Base-by-base conservation (phyloP, 2,329 filamentous ascomycete species). In the Phialemoniopsis sp. region DNA sequence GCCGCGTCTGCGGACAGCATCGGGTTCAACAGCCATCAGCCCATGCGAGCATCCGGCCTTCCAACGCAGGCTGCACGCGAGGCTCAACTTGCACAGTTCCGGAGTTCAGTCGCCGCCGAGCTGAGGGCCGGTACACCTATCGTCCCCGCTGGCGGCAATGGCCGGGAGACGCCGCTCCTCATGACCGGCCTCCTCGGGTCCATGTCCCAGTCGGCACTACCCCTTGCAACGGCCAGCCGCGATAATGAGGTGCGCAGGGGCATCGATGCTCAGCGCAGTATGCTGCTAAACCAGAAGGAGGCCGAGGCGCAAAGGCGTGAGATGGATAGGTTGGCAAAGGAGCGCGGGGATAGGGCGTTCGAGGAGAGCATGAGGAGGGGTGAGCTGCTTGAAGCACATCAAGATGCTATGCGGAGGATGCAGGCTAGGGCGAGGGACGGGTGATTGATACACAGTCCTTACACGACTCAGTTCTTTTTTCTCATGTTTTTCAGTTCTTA, bases 391-490 rank as follows among this genome's bases (percentile, higher is more conserved):
- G 84, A 87, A 34, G 74, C 82, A 16, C 90, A 96, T 58, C 75
- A 85, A 15, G 84, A 90, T 46, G 87, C 85, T 1, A 75, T 96
- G 76, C 73, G 85, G 46, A 82, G 73, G 58, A 85, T 96, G 82
- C 89, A 95, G 52, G 63, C 60, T 29, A 49, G 56, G 17, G 66
- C 67, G 2, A 67, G 59, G 48, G 54, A 66, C 31, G n/a, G 39
- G 19, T 48, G 34, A 40, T 14, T 16, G 21, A 10, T 6, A 26
- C 6, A 26, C 21, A 10, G n/a, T n/a, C n/a, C n/a, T n/a, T n/a
- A n/a, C n/a, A n/a, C n/a, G 21, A 26, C 21, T 6, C 21, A 26
- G 10, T 26, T 10, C 21, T 26, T 26, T 26, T 26, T 26, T 26
- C 21, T 26, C 10, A 10, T 26, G 6, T 26, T 6, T 6, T 26